Evolutionary conservation across 352 stramenopile genomes (phyloP).

Genomic region (Pythium aristosporum): DNA sequence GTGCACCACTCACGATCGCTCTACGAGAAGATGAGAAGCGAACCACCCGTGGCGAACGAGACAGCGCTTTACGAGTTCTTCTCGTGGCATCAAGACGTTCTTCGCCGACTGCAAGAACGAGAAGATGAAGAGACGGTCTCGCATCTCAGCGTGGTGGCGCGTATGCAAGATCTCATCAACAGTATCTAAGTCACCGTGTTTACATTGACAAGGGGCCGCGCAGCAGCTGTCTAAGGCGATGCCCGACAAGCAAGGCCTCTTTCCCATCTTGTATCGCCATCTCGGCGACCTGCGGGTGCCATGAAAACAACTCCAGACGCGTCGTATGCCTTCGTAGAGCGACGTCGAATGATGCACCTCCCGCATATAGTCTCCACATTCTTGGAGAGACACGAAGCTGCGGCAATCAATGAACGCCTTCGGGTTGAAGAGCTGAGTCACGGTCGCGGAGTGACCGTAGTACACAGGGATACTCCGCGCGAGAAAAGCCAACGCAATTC

Average conservation of each 20-base stretch:
- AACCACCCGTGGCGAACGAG: constrained; percentile 32
- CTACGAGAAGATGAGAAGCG: constrained; percentile 33
- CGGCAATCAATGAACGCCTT: constrained; percentile 57
- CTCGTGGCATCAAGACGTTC: constrained; percentile 44
- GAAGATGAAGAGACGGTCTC: background rate
- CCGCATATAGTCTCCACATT: constrained; percentile 21
- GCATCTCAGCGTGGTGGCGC: background rate
- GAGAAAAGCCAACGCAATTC: constrained; percentile 61
- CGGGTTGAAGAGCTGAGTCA: constrained; percentile 43
- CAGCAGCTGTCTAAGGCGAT: background rate
- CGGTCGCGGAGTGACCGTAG: constrained; percentile 39
- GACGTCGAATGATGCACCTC: background rate
- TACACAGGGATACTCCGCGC: constrained; percentile 56
- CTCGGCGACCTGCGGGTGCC: constrained; percentile 20
- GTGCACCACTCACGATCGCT: constrained; percentile 33
- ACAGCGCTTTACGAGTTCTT: constrained; percentile 37
- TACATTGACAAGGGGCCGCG: background rate
- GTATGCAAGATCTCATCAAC: background rate
- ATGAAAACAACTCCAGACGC: constrained; percentile 12
- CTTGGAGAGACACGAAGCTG: constrained; percentile 31
- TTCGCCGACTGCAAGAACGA: background rate
- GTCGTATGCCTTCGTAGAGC: constrained; percentile 6
- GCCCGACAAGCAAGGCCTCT: background rate
- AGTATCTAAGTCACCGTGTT: background rate
- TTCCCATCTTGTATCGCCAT: background rate